phyloP scores from a whole-genome alignment of 768 basidiomycete species.

The Phallus indusiatus region DNA sequence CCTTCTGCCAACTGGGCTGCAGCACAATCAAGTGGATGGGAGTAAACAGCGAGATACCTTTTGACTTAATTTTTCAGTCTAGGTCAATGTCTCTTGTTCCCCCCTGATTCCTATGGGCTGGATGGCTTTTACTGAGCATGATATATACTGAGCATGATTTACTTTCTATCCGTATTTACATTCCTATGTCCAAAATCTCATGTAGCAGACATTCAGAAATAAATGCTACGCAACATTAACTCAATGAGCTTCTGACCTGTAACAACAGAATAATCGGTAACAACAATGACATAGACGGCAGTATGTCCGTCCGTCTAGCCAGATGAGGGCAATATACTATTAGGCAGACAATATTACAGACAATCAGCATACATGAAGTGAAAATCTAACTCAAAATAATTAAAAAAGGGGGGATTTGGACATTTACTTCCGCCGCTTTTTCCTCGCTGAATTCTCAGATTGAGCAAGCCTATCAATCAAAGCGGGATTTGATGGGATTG shows the following conservation, averaged over 20 bases:
- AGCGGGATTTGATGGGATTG: neutral
- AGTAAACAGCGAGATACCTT: neutral
- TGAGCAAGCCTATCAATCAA: neutral
- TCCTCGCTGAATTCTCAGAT: neutral
- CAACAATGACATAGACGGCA: neutral
- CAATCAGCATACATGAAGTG: neutral
- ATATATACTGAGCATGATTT: no score
- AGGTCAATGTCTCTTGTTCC: no score
- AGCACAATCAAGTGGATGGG: neutral
- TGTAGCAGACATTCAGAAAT: neutral
- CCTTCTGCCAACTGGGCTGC: conserved; percentile 32
- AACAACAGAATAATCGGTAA: no score
- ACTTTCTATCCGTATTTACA: neutral
- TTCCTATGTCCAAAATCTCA: neutral
- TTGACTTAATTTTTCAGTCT: neutral
- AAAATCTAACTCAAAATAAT: neutral
- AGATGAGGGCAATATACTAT: neutral
- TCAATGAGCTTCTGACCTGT: no score
- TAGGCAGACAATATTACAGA: neutral
- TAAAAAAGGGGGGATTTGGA: neutral
- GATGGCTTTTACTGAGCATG: no score
- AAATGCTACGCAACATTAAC: neutral
- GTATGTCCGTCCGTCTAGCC: no score
- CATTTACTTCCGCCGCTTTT: neutral
- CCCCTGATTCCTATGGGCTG: no score